phyloP scores from a whole-genome alignment of 495 filamentous ascomycete genomes.

The Penicillium atrosanguineum region DNA sequence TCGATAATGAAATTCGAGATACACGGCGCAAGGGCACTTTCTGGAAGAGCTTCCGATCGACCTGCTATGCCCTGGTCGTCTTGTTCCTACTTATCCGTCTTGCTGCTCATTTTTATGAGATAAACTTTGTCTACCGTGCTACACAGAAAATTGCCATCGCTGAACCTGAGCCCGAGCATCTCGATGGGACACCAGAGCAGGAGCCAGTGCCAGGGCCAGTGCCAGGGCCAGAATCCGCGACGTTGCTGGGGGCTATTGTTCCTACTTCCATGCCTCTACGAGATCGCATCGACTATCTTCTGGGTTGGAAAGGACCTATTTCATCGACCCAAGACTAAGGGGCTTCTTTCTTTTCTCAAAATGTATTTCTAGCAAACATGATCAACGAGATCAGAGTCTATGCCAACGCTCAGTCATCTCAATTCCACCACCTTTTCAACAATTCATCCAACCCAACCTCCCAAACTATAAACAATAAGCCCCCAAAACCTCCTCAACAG shows the following conservation, averaged over 20 bases:
- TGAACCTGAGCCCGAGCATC: neutral
- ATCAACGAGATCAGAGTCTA: neutral
- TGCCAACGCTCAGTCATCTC: no score
- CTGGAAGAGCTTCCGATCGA: neutral
- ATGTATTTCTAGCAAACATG: neutral
- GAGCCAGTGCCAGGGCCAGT: neutral
- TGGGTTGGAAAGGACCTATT: slow-evolving; percentile 37
- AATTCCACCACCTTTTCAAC: neutral
- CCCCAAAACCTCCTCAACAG: slow-evolving; percentile 40
- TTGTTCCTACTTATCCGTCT: neutral
- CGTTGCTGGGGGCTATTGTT: neutral
- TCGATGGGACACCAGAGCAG: neutral
- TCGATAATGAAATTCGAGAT: neutral
- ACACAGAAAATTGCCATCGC: neutral
- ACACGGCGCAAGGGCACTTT: neutral
- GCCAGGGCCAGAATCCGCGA: no score
- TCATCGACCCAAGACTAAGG: neutral
- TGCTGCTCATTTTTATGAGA: neutral
- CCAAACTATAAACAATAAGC: slow-evolving; percentile 8
- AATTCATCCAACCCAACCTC: neutral
- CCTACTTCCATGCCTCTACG: slow-evolving; percentile 9
- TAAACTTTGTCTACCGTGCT: neutral
- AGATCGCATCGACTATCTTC: slow-evolving; percentile 35
- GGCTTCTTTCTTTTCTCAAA: neutral
- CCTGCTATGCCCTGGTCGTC: neutral